Evolutionary conservation across 768 basidiomycete genomes (phyloP), one percentile per base, ranked within the genome.

Genomic region (Cyclocybe aegerita): DNA sequence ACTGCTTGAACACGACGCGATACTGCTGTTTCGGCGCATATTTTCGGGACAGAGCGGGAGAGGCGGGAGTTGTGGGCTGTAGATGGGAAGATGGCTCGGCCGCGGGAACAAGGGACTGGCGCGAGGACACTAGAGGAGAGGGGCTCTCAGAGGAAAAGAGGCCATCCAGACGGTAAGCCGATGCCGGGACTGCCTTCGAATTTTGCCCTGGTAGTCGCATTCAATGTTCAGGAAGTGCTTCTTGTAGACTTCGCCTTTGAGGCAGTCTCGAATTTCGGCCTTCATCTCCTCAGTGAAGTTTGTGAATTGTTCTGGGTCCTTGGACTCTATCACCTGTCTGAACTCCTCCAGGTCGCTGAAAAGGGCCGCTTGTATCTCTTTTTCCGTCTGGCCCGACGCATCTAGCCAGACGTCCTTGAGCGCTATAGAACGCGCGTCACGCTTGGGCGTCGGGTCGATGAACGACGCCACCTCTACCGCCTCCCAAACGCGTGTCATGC

Each of bases 391-490:
- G 7, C 55, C 43, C 5, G 12, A 32, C 1, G 11, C 17, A 23
- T 55, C 54, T 3, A 64, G 41, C 60, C 58, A 64, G 6, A 55
- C 51, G 36, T 64, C 58, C 48, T 61, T 60, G 12, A 64, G 17
- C 7, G 52, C 55, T 4, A 49, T 39, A 23, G 3, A 5, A 15
- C 32, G 12, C 8, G 12, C 34, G 9, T 31, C 38, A 3, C 38
- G 34, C n/a, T 15, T 23, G 12, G 6, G 39, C 2, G 15, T 36
- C 1, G 34, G 12, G 14, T 40, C 6, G 9, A 29, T 15, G n/a
- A 16, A 17, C 16, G 23, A n/a, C 33, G 6, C 14, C 4, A 45
- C 7, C 32, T 34, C 43, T 2, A 11, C 10, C 7, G 39, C 45
- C 23, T n/a, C 11, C 56, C 48, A 57, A n/a, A 53, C 37, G 1